Conservation (phyloP, 441 rosid genomes). For the Corymbia citriodora region DNA sequence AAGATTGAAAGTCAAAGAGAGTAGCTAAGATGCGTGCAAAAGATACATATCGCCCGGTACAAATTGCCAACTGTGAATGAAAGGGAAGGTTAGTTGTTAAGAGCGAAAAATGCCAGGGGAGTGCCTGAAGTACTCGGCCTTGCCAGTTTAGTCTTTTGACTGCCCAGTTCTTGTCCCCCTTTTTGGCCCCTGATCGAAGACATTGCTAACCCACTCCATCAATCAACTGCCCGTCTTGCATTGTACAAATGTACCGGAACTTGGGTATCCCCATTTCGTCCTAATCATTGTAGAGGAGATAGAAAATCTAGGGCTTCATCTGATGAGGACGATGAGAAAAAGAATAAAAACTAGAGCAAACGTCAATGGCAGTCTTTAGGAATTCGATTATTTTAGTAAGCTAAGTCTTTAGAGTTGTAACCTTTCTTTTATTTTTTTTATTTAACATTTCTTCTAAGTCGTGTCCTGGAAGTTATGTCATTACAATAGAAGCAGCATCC, state of each 20-base stretch:
- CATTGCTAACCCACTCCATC: neutral
- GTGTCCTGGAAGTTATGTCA: fast-evolving
- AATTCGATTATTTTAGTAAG: neutral
- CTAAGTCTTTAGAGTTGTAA: neutral
- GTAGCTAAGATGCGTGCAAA: neutral
- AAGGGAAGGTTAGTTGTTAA: neutral
- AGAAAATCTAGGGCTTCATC: neutral
- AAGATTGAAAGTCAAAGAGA: neutral
- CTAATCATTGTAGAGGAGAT: neutral
- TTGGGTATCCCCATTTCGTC: neutral
- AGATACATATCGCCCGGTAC: neutral
- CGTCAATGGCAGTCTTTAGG: neutral
- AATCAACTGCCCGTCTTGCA: neutral
- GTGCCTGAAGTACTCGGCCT: neutral
- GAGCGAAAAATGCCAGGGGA: neutral
- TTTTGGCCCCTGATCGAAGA: neutral
- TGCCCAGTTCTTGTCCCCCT: neutral
- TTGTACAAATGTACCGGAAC: neutral
- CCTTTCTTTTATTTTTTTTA: neutral
- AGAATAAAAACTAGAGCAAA: too few relatives aligned
- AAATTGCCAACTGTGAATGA: neutral
- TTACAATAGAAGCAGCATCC: neutral
- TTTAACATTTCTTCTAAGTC: neutral
- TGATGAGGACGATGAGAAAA: neutral
- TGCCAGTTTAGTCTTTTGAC: neutral